A percentile compares a stretch with the other conserved stretches of the same genome.
Conservation (phyloP, 352 stramenopile species). For the Halophytophthora batemanensis region DNA sequence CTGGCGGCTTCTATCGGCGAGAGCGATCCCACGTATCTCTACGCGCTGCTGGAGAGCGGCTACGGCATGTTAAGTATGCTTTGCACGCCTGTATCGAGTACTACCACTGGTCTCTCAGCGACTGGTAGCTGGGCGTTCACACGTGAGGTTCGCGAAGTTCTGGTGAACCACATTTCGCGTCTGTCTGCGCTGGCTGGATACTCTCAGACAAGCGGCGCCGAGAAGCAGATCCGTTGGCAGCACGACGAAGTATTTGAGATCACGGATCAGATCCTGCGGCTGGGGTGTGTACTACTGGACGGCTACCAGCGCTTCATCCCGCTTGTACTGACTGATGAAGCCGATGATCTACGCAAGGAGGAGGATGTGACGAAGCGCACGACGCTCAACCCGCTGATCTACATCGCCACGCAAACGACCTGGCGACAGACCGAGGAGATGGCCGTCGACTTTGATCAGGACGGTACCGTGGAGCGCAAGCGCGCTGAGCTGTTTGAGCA, state of each 20-base stretch:
- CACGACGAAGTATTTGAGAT: slow-evolving; percentile 66
- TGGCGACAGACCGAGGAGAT: slow-evolving; percentile 17
- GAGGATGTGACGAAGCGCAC: slow-evolving; percentile 52
- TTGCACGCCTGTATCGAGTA: slow-evolving; percentile 31
- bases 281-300: slow-evolving; percentile 54
- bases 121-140: slow-evolving; percentile 67
- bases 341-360: slow-evolving; percentile 62
- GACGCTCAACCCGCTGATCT: slow-evolving; percentile 69
- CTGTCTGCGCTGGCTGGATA: slow-evolving; percentile 55
- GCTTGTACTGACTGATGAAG: slow-evolving; percentile 30
- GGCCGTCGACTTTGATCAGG: slow-evolving; percentile 28
- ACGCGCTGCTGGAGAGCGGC: slow-evolving; percentile 58
- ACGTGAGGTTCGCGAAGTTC: slow-evolving; percentile 49
- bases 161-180: slow-evolving; percentile 60
- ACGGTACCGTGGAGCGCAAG: slow-evolving; percentile 32
- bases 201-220: slow-evolving; percentile 14
- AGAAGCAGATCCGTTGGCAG: slow-evolving; percentile 43
- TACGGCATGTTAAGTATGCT: slow-evolving; percentile 74
- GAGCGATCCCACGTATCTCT: slow-evolving; percentile 56
- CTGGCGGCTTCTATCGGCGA: slow-evolving; percentile 54
- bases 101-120: slow-evolving; percentile 24
- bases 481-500: slow-evolving; percentile 49
- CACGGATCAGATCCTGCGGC: slow-evolving; percentile 51
- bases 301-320: slow-evolving; percentile 53
- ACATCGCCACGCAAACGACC: slow-evolving; percentile 47